Evolutionary conservation across 805 yeast species (phyloP).

Genomic region (Saccharomycopsis microspora): DNA sequence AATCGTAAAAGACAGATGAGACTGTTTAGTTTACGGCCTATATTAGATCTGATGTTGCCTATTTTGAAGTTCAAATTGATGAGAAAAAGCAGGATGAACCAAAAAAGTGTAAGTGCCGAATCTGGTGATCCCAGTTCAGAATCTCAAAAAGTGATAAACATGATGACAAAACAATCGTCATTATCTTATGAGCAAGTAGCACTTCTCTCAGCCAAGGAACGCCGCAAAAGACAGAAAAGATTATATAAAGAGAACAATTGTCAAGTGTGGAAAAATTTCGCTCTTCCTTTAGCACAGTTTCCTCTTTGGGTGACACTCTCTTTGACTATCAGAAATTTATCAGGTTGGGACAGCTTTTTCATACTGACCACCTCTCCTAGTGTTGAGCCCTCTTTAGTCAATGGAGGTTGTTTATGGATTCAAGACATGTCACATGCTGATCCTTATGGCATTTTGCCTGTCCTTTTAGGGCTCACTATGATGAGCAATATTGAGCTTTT

Average conservation of each 20-base stretch:
- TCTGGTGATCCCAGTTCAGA: conserved; percentile 21
- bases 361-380: conserved; percentile 26
- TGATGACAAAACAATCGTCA: conserved; percentile 21
- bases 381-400: conserved; percentile 36
- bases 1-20: conserved; percentile 60
- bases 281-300: conserved; percentile 71
- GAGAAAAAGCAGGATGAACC: conserved; percentile 24
- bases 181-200: conserved; percentile 72
- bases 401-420: conserved; percentile 53
- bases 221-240: conserved; percentile 57
- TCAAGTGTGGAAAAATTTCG: conserved; percentile 69
- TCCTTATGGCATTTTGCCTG: conserved; percentile 54
- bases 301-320: conserved; percentile 83
- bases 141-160: conserved; percentile 7
- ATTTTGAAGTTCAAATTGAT: conserved; percentile 44
- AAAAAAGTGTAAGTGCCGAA: conserved; percentile 14
- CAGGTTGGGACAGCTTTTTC: conserved; percentile 34
- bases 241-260: conserved; percentile 59
- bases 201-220: conserved; percentile 65
- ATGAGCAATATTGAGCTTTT: conserved; percentile 70
- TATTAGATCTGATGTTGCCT: conserved; percentile 67
- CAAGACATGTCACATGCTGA: conserved; percentile 49
- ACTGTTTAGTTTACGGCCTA: conserved; percentile 62
- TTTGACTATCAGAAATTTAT: conserved; percentile 58
- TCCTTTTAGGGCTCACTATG: conserved; percentile 58